These are phyloP conservation scores for Rhizoctonia solani DNA, from an alignment of 1,284 basidiomycete species.

Conservation along the genomic window DNA sequence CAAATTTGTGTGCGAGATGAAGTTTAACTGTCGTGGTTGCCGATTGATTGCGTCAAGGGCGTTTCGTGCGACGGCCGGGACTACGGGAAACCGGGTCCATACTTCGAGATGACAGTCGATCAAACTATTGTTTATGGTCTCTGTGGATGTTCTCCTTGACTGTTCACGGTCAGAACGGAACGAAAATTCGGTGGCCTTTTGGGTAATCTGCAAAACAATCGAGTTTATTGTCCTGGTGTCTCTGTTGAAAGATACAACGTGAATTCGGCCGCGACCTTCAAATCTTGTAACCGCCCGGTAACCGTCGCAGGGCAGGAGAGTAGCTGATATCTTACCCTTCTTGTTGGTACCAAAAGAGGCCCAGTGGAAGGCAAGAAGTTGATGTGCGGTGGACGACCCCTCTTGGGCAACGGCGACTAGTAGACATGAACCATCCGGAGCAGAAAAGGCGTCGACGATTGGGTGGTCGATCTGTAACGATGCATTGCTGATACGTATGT, in stretches of 20 bases:
- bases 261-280: constrained; percentile 49
- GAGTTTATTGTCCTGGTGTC: constrained; percentile 47
- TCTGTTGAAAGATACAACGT: constrained; percentile 51
- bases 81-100: constrained; percentile 65
- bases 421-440: constrained; percentile 33
- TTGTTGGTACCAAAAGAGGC: constrained; percentile 55
- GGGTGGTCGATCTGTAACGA: not conserved
- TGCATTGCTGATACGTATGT: not conserved
- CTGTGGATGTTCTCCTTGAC: not conserved
- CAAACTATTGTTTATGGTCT: constrained; percentile 53
- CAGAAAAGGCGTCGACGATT: constrained; percentile 16
- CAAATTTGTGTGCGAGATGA: constrained; percentile 50
- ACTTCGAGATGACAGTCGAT: constrained; percentile 62
- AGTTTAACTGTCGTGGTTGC: constrained; percentile 47
- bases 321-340: constrained; percentile 42
- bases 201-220: constrained; percentile 55
- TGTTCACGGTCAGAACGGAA: constrained; percentile 45
- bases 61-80: constrained; percentile 52
- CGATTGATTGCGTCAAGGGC: constrained; percentile 49
- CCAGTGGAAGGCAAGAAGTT: constrained; percentile 57
- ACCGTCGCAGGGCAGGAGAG: constrained; percentile 40
- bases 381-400: not conserved
- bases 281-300: constrained; percentile 53
- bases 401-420: not conserved
- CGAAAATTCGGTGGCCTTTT: constrained; percentile 58